A percentile compares a stretch with the other conserved stretches of the same genome.
phyloP scores from a whole-genome alignment of 768 basidiomycete genomes.

The Lactarius quietus region DNA sequence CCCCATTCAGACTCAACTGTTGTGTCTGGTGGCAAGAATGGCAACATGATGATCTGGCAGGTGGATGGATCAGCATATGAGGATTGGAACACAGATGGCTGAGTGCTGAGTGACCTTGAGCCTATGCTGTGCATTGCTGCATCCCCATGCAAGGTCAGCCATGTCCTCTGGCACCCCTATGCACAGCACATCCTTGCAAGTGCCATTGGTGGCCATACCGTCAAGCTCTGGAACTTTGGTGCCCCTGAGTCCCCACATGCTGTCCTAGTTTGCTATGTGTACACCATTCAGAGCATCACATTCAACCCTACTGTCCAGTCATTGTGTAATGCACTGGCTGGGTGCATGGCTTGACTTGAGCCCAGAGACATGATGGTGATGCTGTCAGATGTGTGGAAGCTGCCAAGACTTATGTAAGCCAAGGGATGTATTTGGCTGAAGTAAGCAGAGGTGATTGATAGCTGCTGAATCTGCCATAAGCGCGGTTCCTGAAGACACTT shows the following conservation, averaged over 20 bases:
- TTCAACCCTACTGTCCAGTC: constrained; percentile 81
- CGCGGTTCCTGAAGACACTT: no score
- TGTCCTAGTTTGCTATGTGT: constrained; percentile 70
- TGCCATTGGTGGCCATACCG: constrained; percentile 77
- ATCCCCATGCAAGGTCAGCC: constrained; percentile 86
- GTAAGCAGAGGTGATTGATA: no score
- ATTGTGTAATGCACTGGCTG: no score
- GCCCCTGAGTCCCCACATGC: constrained; percentile 60
- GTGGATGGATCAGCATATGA: constrained; percentile 66
- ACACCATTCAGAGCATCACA: constrained; percentile 81
- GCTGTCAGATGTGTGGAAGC: no score
- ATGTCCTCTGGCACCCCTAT: constrained; percentile 91
- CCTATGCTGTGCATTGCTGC: constrained; percentile 77
- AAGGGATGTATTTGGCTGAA: no score
- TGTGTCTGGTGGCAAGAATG: constrained; percentile 92
- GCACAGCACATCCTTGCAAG: constrained; percentile 83
- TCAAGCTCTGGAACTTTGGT: constrained; percentile 91
- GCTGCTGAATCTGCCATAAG: no score
- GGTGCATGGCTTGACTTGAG: no score
- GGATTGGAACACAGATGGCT: constrained; percentile 80
- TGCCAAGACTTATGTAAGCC: no score
- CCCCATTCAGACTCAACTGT: constrained; percentile 90
- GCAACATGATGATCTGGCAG: constrained; percentile 90
- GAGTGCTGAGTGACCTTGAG: constrained; percentile 79
- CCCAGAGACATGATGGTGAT: no score